Percentiles rank a stretch among this genome's conserved stretches.
Conservation (phyloP, 768 basidiomycete species). For the Psilocybe sp. region DNA sequence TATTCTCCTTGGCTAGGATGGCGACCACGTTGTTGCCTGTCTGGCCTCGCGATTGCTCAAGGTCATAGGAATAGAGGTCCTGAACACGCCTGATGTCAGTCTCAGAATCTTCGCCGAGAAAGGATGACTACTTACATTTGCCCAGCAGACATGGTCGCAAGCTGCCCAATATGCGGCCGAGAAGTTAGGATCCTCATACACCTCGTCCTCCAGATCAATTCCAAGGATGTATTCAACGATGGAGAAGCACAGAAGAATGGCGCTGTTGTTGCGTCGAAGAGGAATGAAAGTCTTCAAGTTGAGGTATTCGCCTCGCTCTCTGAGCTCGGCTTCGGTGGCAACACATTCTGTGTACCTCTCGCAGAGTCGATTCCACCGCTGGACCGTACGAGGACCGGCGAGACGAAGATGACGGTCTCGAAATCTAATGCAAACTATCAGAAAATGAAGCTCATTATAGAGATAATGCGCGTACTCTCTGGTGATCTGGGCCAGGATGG, state of each 20-base stretch:
- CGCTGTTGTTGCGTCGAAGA: conserved; percentile 69
- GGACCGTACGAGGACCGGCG: conserved; percentile 43
- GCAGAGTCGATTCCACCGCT: conserved; percentile 51
- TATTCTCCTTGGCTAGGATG: conserved; percentile 58
- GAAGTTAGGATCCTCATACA: conserved; percentile 56
- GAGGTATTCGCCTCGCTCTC: conserved; percentile 54
- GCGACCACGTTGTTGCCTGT: conserved; percentile 67
- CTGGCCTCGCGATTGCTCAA: conserved; percentile 67
- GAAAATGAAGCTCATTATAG: not conserved
- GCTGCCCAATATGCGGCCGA: conserved; percentile 54
- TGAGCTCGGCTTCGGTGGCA: conserved; percentile 58
- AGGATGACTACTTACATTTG: conserved; percentile 48
- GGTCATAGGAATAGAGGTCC: conserved; percentile 74
- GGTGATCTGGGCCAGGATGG: conserved; percentile 56
- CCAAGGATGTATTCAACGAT: conserved; percentile 60
- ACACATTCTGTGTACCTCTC: conserved; percentile 58
- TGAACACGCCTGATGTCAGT: conserved; percentile 20
- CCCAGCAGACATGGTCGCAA: conserved; percentile 66
- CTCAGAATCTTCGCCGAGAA: not conserved
- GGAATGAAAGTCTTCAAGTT: conserved; percentile 49
- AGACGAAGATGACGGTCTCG: conserved; percentile 42
- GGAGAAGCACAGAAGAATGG: conserved; percentile 59
- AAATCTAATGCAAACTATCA: conserved; percentile 39
- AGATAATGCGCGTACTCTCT: conserved; percentile 44
- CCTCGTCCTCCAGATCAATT: conserved; percentile 60